Base-by-base conservation (phyloP, 441 rosid genomes). In the Melastoma candidum region DNA sequence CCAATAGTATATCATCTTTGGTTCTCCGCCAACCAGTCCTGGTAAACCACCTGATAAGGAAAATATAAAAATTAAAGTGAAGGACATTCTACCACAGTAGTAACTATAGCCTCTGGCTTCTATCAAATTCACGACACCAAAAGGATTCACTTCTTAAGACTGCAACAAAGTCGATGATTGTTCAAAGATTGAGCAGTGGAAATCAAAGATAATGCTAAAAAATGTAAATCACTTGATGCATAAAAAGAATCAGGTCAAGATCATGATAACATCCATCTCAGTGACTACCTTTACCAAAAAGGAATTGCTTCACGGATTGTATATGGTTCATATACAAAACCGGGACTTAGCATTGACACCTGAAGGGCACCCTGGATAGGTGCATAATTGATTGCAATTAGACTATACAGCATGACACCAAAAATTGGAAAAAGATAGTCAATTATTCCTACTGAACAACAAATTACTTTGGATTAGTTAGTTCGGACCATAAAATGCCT, bases 21-120 rank as follows among this genome's bases (percentile, higher is more conserved):
- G 97, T 88, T 79, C 95, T 84, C 72, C 53, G 63, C 98, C 98
- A 88, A 58, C 97, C 98, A 48, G 70, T 55, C 74, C 65, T 80
- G 51, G 95, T 92, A 64, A 92, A 85, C 82, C 80, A 92, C 70
- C 97, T 92, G 72, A 55, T 29, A 67, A 48, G 53, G 56, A 67
- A 60, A 53, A 52, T 63, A 22, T 29, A 3, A 29, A 7, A 29
- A 29, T 7, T 29, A 29, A 7, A 29, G 36, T 29, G 36, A 29
- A 29, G 36, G 36, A 29, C 3, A 29, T 29, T 17, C 36, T 29
- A 29, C 7, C 7, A 7, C 36, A 29, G 36, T 29, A 29, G 36
- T 29, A 29, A 7, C 36, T 29, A 7, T 29, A 29, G 7, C 36
- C 36, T 3, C 36, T 3, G 7, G 36, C 36, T 29, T 29, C 36